phyloP scores from a whole-genome alignment of 345 rosid species.

The Nasturtium officinale region DNA sequence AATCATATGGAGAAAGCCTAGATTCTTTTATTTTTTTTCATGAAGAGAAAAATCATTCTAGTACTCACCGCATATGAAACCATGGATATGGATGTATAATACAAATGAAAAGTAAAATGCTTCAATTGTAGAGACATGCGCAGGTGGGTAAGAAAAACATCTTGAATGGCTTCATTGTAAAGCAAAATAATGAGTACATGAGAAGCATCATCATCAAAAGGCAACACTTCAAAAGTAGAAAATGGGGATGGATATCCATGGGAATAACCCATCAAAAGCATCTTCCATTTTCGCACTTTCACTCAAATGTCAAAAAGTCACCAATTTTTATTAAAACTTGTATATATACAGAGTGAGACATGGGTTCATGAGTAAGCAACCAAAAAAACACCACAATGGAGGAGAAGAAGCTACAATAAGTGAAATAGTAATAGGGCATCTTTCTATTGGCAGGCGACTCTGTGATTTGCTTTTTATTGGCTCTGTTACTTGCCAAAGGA shows the following conservation, averaged over 20 bases:
- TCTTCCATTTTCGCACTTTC: constrained; percentile 22
- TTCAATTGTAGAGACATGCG: constrained; percentile 14
- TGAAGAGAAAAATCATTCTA: background rate
- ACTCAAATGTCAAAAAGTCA: constrained; percentile 34
- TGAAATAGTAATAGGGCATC: constrained; percentile 43
- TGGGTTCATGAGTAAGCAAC: constrained; percentile 24
- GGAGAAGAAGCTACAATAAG: constrained; percentile 32
- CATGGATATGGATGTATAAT: background rate
- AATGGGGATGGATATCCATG: constrained; percentile 39
- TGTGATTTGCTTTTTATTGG: constrained; percentile 4
- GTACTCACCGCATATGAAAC: constrained; percentile 22
- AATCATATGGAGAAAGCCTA: background rate
- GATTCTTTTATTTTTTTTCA: background rate
- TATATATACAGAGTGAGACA: constrained; percentile 20
- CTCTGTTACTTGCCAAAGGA: constrained; percentile 44
- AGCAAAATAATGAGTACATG: constrained; percentile 30
- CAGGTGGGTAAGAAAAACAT: constrained; percentile 6
- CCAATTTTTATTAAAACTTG: background rate
- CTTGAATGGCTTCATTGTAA: constrained; percentile 29
- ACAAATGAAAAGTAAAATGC: background rate
- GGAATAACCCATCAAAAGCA: constrained; percentile 43
- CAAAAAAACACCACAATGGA: constrained; percentile 7
- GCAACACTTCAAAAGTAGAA: background rate
- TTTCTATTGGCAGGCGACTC: constrained; percentile 43
- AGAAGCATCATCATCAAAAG: constrained; percentile 39